Evolutionary conservation across 73 alveolate species (phyloP).

Genomic region (Tetrahymena thermophila): DNA sequence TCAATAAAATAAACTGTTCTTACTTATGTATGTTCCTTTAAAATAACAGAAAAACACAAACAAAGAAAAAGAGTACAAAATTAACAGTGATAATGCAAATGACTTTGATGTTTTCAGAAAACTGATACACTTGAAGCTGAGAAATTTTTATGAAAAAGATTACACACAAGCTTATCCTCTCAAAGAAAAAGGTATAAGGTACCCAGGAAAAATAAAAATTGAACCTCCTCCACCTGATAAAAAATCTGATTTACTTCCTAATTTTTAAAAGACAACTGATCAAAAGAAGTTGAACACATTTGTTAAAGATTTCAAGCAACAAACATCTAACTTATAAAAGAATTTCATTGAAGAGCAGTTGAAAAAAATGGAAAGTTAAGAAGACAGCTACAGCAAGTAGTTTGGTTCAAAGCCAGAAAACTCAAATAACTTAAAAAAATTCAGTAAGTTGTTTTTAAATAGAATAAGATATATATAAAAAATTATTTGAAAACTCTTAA

Average conservation of each 20-base stretch:
- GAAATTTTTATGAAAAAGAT: constrained; percentile 31
- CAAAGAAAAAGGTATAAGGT: constrained; percentile 28
- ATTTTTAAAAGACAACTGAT: not conserved
- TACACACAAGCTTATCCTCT: constrained; percentile 13
- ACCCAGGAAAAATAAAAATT: constrained; percentile 33
- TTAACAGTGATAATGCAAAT: not conserved
- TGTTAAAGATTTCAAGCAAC: not conserved
- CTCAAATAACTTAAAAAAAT: not conserved
- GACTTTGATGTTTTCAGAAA: constrained; percentile 37
- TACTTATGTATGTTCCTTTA: not conserved
- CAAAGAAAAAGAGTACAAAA: not conserved
- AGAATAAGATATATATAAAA: not conserved
- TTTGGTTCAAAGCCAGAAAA: constrained; percentile 1
- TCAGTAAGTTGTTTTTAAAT: not conserved
- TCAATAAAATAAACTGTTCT: not conserved
- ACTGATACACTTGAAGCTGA: constrained; percentile 10
- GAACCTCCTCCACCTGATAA: constrained; percentile 20
- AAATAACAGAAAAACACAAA: not conserved
- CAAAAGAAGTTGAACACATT: not conserved
- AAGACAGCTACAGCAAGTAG: not conserved
- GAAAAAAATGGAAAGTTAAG: constrained; percentile 6
- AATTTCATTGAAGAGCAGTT: not conserved
- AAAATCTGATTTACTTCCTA: constrained; percentile 28
- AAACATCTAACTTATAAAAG: not conserved
- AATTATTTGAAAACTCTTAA: not conserved